Evolutionary conservation across 1,139 yeast genomes (phyloP).

Genomic region (Pichia sp.): DNA sequence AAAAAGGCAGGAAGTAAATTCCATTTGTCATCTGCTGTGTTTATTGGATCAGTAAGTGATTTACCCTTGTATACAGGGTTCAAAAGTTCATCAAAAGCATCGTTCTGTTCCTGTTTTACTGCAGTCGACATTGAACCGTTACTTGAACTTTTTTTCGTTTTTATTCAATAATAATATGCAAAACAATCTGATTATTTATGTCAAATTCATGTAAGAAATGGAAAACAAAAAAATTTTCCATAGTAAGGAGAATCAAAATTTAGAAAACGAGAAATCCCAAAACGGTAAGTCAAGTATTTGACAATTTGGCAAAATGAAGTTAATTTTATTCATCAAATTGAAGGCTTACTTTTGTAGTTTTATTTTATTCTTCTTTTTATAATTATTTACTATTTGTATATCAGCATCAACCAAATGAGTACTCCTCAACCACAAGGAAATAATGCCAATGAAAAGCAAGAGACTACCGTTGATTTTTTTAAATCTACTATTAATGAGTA

Average conservation of each 20-base stretch:
- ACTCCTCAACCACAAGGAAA: constrained; percentile 8
- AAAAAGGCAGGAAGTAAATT: constrained; percentile 89
- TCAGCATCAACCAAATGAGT: not conserved
- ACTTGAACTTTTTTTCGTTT: not conserved
- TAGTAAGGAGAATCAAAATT: not conserved
- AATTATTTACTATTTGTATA: too few relatives aligned
- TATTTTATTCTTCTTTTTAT: too few relatives aligned
- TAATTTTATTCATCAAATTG: too few relatives aligned
- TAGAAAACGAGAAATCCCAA: too few relatives aligned
- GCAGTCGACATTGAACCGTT: constrained; percentile 9
- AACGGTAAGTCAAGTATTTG: too few relatives aligned
- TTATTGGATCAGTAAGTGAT: constrained; percentile 75
- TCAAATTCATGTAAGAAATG: too few relatives aligned
- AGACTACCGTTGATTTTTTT: constrained; percentile 30
- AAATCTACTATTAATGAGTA: constrained; percentile 83
- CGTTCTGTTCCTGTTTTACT: constrained; percentile 13
- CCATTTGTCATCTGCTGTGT: constrained; percentile 94
- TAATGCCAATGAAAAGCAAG: not conserved
- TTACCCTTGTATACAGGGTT: constrained; percentile 84
- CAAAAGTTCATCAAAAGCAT: constrained; percentile 67
- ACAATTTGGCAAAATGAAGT: too few relatives aligned
- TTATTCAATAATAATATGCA: too few relatives aligned
- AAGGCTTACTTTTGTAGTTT: too few relatives aligned
- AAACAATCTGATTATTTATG: too few relatives aligned
- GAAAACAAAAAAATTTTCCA: not conserved